Percentiles rank a stretch among this genome's conserved stretches.
phyloP scores from a whole-genome alignment of 1,284 basidiomycete genomes.

The Bondarzewia mesenterica region DNA sequence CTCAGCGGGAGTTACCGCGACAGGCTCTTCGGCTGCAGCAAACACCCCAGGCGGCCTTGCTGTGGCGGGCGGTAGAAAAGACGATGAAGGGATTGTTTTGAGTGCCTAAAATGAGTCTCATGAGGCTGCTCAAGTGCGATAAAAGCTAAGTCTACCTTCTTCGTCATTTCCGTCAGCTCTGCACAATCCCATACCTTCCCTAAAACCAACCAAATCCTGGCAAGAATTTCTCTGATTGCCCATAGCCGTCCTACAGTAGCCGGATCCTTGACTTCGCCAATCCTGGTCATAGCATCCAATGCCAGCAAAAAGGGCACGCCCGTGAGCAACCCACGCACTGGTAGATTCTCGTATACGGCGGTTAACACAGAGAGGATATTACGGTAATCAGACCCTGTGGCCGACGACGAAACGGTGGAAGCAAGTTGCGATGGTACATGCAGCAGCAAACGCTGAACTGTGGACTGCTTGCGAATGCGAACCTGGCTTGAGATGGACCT shows the following conservation, averaged over 20 bases:
- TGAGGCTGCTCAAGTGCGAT: not conserved
- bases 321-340: conserved; percentile 66
- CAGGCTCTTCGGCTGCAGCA: conserved; percentile 26
- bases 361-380: conserved; percentile 67
- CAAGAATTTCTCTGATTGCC: conserved; percentile 59
- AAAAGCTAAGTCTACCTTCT: conserved; percentile 36
- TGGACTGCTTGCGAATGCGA: conserved; percentile 9
- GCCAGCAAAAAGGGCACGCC: conserved; percentile 84
- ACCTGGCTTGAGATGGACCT: conserved; percentile 12
- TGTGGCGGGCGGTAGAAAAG: conserved; percentile 15
- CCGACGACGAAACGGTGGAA: conserved; percentile 42
- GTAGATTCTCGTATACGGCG: conserved; percentile 61
- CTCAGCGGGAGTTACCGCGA: conserved; percentile 24
- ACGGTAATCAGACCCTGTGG: conserved; percentile 69
- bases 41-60: conserved; percentile 25
- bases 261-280: conserved; percentile 31
- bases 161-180: conserved; percentile 45
- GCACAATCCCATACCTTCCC: conserved; percentile 65
- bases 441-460: conserved; percentile 7
- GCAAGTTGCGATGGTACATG: conserved; percentile 36
- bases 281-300: conserved; percentile 50
- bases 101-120: conserved; percentile 4
- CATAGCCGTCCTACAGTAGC: conserved; percentile 38
- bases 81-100: conserved; percentile 6
- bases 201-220: conserved; percentile 58